Evolutionary conservation across 2,329 filamentous ascomycete species (phyloP).

Genomic region (Escovopsis sp.): DNA sequence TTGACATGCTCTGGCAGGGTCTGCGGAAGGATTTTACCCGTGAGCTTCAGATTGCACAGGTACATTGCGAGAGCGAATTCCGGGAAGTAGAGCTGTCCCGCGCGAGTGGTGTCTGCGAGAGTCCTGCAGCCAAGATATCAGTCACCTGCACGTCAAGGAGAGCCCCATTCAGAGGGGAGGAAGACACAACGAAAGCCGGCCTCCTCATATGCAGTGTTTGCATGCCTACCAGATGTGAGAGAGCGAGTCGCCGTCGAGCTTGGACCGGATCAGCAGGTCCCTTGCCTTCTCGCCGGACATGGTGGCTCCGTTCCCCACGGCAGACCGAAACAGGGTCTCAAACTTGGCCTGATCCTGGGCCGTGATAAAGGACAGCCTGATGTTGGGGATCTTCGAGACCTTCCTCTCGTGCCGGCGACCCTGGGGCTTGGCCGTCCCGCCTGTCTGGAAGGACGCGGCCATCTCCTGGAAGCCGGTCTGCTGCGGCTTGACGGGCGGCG

Average conservation of each 20-base stretch:
- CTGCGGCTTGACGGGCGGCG: conserved; percentile 50
- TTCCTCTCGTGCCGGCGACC: conserved; percentile 35
- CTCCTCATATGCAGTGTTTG: background rate
- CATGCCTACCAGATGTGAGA: conserved; percentile 73
- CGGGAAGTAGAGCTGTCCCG: conserved; percentile 89
- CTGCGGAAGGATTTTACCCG: conserved; percentile 65
- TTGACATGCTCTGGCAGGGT: conserved; percentile 69
- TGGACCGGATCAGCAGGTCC: conserved; percentile 77
- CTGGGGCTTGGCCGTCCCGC: conserved; percentile 28
- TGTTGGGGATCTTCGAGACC: conserved; percentile 74
- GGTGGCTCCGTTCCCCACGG: conserved; percentile 70
- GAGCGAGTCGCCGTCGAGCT: conserved; percentile 71
- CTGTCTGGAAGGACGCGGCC: conserved; percentile 50
- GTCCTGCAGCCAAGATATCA: conserved; percentile 42
- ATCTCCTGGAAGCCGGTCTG: conserved; percentile 51
- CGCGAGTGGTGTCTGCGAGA: conserved; percentile 87
- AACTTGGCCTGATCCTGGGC: conserved; percentile 92
- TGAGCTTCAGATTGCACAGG: conserved; percentile 84
- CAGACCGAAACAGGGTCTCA: conserved; percentile 93
- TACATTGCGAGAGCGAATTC: conserved; percentile 99
- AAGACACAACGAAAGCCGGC: too few relatives aligned
- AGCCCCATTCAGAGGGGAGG: too few relatives aligned
- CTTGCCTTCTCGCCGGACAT: conserved; percentile 87
- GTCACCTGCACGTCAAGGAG: background rate
- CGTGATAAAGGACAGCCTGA: conserved; percentile 89